Conservation (phyloP, 2,329 filamentous ascomycete species). For the Microdochium nivale region DNA sequence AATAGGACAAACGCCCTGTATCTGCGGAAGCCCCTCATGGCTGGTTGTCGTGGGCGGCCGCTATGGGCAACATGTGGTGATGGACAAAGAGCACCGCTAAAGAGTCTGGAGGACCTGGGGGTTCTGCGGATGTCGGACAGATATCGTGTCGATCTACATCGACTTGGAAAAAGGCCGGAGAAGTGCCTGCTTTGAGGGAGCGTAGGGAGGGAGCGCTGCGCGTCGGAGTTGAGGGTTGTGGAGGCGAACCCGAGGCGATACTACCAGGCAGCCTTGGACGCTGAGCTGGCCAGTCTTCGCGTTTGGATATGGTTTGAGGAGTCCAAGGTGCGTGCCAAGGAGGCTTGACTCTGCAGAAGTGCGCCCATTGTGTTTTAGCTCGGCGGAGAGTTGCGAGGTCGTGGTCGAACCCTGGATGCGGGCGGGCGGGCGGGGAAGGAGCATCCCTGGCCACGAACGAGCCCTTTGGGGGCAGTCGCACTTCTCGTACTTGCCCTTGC, state of each 20-base stretch:
- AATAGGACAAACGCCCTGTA: background rate
- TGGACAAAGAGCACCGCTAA: background rate
- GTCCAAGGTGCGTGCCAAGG: background rate
- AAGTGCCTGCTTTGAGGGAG: background rate
- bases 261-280: background rate
- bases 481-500: too few species aligned
- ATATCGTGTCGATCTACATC: background rate
- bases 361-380: too few species aligned
- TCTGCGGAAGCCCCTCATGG: background rate
- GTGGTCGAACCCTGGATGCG: background rate
- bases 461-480: too few species aligned
- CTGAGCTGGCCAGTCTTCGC: background rate
- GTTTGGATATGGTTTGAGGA: background rate
- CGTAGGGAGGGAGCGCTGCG: background rate
- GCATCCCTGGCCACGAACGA: too few species aligned
- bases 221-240: background rate
- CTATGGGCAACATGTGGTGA: background rate
- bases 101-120: too few species aligned
- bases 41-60: background rate
- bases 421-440: background rate
- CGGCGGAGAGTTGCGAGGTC: too few species aligned
- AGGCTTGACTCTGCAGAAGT: too few species aligned
- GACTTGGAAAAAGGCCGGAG: background rate
- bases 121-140: background rate
- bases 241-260: too few species aligned